phyloP scores from a whole-genome alignment of 129 eudicot species.

The Scalesia atractyloides region DNA sequence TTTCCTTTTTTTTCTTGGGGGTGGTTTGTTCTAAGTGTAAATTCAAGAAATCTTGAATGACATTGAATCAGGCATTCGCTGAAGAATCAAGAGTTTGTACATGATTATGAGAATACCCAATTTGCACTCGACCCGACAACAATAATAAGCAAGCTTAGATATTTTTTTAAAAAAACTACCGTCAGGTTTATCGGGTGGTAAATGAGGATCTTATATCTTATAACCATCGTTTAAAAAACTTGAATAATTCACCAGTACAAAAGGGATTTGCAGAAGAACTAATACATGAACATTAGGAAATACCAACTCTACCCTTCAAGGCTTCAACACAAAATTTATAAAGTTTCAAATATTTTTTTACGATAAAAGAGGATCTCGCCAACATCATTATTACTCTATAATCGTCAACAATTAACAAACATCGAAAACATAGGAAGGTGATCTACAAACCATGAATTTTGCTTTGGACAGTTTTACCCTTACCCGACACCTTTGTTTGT shows the following conservation, averaged over 20 bases:
- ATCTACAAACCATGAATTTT: background rate
- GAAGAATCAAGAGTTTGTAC: background rate
- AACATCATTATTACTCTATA: constrained; percentile 1
- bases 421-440: background rate
- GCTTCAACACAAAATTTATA: constrained; percentile 9
- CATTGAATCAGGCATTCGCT: background rate
- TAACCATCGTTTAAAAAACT: background rate
- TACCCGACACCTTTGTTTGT: background rate
- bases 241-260: background rate
- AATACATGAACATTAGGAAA: constrained; percentile 1
- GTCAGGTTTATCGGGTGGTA: background rate
- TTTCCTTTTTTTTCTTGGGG: no score
- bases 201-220: background rate
- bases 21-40: background rate
- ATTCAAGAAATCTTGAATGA: constrained; percentile 18
- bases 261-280: constrained; percentile 5
- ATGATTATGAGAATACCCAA: constrained; percentile 7
- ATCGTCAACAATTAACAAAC: background rate
- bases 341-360: background rate
- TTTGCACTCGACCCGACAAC: constrained; percentile 1
- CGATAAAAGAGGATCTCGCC: background rate
- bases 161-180: background rate
- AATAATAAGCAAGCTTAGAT: background rate
- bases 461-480: background rate
- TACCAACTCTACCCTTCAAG: constrained; percentile 17